A percentile compares a stretch with the other conserved stretches of the same genome.
Evolutionary conservation across 2,329 filamentous ascomycete species (phyloP).

Genomic region (Talaromyces sp.): DNA sequence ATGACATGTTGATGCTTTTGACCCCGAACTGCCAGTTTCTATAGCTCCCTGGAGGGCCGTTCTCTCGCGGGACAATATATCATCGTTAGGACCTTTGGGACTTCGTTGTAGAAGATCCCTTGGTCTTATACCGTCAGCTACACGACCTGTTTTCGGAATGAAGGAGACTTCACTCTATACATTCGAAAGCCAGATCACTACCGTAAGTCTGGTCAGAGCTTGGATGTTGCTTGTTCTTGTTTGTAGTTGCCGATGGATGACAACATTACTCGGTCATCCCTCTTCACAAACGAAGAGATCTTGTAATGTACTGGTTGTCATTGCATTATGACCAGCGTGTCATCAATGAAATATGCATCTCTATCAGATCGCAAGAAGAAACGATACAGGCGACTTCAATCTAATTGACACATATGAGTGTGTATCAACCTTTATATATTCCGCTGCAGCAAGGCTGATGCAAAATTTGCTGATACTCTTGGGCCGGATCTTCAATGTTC

Average conservation of each 20-base stretch:
- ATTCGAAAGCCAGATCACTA: neutral
- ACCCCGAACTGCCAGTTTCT: no score
- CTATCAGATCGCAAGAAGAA: neutral
- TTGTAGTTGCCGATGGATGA: no score
- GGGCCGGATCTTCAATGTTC: neutral
- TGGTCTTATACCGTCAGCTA: neutral
- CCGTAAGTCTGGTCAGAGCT: no score
- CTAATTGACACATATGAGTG: neutral
- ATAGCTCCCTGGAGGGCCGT: neutral
- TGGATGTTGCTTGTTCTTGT: no score
- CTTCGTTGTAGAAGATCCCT: neutral
- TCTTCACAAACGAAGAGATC: no score
- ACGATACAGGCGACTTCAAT: neutral
- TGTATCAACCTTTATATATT: neutral
- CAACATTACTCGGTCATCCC: no score
- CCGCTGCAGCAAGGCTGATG: neutral
- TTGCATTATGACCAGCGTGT: no score
- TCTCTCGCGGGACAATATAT: neutral
- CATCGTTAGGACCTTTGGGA: neutral
- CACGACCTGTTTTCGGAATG: neutral
- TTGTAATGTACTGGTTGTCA: no score
- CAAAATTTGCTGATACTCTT: neutral
- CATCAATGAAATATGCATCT: neutral
- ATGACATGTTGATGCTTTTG: neutral
- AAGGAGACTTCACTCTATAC: no score